phyloP scores from a whole-genome alignment of 106 monocot species.

The Vanilla planifolia region DNA sequence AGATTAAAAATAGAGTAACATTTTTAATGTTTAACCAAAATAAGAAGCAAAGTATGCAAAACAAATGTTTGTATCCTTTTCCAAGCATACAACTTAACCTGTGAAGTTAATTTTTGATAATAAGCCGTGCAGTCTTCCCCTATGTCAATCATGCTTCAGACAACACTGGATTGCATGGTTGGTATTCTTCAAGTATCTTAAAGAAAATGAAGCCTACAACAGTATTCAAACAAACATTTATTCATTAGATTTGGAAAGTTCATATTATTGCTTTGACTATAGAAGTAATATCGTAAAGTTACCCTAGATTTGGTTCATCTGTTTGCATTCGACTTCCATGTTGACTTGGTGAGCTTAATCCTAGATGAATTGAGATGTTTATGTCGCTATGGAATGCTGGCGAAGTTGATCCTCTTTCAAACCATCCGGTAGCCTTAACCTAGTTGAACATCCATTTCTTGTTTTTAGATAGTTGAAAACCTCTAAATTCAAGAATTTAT shows the following conservation, averaged over 20 bases:
- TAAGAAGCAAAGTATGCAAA: too few relatives aligned
- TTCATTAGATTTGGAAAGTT: background rate
- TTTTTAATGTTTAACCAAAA: too few relatives aligned
- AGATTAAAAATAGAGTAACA: too few relatives aligned
- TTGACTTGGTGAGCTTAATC: conserved; percentile 37
- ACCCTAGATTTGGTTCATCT: conserved; percentile 33
- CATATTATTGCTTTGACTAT: background rate
- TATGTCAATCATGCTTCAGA: too few relatives aligned
- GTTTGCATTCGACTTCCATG: conserved; percentile 17
- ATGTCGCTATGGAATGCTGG: background rate
- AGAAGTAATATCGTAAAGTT: background rate
- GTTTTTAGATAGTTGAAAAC: background rate
- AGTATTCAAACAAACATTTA: conserved; percentile 5
- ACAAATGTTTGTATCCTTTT: too few relatives aligned
- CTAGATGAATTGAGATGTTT: conserved; percentile 25
- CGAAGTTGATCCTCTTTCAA: conserved; percentile 9
- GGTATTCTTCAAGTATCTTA: background rate
- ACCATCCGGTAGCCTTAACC: conserved; percentile 26
- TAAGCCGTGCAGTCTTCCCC: too few relatives aligned
- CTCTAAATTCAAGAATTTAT: background rate
- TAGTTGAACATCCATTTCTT: conserved; percentile 12
- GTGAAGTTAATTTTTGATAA: too few relatives aligned
- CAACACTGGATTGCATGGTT: too few relatives aligned
- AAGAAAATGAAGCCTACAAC: conserved; percentile 36
- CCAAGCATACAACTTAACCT: too few relatives aligned